Evolutionary conservation across 1,284 basidiomycete genomes (phyloP).

Genomic region (Sporisorium reilianum): DNA sequence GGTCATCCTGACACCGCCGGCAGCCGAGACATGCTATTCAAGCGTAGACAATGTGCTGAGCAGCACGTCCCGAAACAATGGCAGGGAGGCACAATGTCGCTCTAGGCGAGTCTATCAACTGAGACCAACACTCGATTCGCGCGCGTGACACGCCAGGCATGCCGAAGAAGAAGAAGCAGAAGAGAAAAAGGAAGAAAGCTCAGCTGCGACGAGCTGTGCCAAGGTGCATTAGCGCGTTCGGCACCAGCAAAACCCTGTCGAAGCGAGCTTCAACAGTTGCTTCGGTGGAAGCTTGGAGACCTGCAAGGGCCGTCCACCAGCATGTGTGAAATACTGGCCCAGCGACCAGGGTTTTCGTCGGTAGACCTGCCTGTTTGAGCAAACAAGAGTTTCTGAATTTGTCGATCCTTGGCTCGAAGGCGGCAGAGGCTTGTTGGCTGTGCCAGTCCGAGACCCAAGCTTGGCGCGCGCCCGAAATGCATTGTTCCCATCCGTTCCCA

Average conservation of each 20-base stretch:
- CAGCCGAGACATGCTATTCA: too few species aligned
- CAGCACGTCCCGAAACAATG: too few species aligned
- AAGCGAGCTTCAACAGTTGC: background rate
- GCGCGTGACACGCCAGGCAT: background rate
- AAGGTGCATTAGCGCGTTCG: constrained; percentile 11
- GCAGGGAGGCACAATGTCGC: too few species aligned
- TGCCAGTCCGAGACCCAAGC: background rate
- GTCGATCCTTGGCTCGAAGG: background rate
- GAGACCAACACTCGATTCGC: constrained; percentile 5
- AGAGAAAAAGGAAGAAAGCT: background rate
- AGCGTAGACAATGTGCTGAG: too few species aligned
- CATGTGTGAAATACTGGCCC: background rate
- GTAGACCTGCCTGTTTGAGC: background rate
- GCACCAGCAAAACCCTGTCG: background rate
- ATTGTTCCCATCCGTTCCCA: background rate
- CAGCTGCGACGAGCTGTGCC: background rate
- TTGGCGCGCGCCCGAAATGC: too few species aligned
- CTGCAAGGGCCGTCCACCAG: constrained; percentile 12
- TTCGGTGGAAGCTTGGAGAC: background rate
- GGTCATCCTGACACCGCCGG: too few species aligned
- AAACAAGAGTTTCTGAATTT: background rate
- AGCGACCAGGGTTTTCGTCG: background rate
- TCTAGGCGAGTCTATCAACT: too few species aligned
- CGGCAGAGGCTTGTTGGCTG: too few species aligned
- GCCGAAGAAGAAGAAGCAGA: background rate